phyloP scores from a whole-genome alignment of 495 filamentous ascomycete genomes.

The Tuber brumale region DNA sequence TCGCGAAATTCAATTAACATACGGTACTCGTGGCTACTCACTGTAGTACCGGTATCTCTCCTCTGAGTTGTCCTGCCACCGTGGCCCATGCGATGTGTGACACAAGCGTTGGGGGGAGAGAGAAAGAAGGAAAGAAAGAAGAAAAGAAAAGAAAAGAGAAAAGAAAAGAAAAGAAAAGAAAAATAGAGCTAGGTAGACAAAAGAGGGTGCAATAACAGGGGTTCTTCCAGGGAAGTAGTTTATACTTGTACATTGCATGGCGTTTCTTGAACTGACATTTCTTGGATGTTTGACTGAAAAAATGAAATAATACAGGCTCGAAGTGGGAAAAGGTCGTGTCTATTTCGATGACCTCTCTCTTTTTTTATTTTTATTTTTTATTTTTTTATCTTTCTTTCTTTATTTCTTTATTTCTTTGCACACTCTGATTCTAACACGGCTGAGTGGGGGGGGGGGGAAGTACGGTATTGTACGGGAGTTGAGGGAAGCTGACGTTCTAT shows the following conservation, averaged over 20 bases:
- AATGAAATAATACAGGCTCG: not conserved
- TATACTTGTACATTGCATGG: not conserved
- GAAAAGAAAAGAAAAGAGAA: not conserved
- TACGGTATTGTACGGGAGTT: too few relatives aligned
- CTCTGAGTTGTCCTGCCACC: conserved; percentile 4
- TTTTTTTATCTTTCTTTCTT: too few relatives aligned
- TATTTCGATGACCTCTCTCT: not conserved
- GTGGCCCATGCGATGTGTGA: conserved; percentile 4
- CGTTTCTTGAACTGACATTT: not conserved
- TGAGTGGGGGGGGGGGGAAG: not conserved
- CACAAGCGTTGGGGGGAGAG: not conserved
- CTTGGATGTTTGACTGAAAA: not conserved
- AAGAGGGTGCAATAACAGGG: not conserved
- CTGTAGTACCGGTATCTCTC: not conserved
- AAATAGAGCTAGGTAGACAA: not conserved
- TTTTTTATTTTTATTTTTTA: not conserved
- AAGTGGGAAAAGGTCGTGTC: not conserved
- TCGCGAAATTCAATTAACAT: not conserved
- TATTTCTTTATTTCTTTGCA: too few relatives aligned
- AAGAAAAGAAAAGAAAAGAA: not conserved
- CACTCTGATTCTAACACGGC: not conserved
- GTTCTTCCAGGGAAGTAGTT: not conserved
- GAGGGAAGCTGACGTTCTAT: not conserved
- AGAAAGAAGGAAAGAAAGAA: not conserved
- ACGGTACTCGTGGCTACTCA: not conserved